Conservation (phyloP, 2,329 filamentous ascomycete genomes). For the Arachnomyces sp. region DNA sequence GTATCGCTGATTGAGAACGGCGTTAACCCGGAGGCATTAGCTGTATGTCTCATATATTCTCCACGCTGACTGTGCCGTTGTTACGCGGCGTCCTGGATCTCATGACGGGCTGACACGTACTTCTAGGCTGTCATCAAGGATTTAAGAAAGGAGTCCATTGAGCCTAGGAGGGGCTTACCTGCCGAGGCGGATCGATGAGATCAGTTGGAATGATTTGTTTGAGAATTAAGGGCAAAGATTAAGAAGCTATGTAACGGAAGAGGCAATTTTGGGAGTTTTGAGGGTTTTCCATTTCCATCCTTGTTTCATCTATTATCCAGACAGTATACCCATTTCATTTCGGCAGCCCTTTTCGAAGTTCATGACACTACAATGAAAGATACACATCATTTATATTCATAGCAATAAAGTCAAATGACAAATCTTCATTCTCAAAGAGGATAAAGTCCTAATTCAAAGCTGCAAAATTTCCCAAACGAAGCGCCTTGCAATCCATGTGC, state of each 20-base stretch:
- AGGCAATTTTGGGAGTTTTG: neutral
- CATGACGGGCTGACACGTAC: too few relatives aligned
- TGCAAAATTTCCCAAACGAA: constrained; percentile 2
- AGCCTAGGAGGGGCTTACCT: constrained; percentile 18
- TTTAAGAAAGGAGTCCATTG: constrained; percentile 32
- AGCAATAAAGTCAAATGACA: constrained; percentile 5
- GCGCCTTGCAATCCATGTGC: neutral
- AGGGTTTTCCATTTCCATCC: constrained; percentile 12
- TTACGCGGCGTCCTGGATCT: neutral
- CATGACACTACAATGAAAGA: constrained; percentile 17
- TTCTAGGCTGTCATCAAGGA: constrained; percentile 43
- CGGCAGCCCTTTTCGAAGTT: constrained; percentile 5
- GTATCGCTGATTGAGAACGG: constrained; percentile 96
- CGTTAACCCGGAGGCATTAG: constrained; percentile 88
- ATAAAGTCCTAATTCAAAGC: neutral
- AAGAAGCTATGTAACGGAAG: constrained; percentile 1
- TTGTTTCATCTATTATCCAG: neutral
- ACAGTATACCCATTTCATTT: neutral
- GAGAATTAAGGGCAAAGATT: constrained; percentile 7
- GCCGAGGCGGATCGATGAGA: constrained; percentile 11
- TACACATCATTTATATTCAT: too few relatives aligned
- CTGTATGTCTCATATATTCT: constrained; percentile 60
- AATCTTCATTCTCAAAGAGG: neutral
- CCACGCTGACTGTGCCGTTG: neutral
- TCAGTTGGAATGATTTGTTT: neutral